A percentile compares a stretch with the other conserved stretches of the same genome.
phyloP scores from a whole-genome alignment of 805 yeast species.

The Pichia gijzeniarum region DNA sequence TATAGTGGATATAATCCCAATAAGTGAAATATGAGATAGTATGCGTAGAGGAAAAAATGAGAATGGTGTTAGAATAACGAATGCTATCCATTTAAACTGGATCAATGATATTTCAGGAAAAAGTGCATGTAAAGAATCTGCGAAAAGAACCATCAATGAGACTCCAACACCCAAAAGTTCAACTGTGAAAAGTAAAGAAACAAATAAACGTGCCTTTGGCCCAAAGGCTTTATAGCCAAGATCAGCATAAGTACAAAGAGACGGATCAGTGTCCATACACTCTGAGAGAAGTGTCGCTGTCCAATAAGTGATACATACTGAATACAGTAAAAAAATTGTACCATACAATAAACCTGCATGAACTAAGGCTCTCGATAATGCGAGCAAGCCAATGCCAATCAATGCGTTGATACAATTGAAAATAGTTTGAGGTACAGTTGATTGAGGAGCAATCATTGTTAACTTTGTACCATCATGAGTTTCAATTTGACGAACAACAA shows the following conservation, averaged over 20 bases:
- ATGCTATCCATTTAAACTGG: conserved; percentile 61
- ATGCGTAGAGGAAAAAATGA: conserved; percentile 56
- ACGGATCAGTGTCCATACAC: conserved; percentile 74
- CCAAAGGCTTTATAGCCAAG: conserved; percentile 85
- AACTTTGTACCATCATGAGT: conserved; percentile 63
- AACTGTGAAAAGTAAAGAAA: conserved; percentile 66
- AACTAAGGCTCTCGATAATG: conserved; percentile 58
- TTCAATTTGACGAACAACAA: conserved; percentile 46
- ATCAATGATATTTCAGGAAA: conserved; percentile 46
- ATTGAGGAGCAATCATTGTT: conserved; percentile 73
- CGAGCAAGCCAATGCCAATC: conserved; percentile 63
- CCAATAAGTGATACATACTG: conserved; percentile 67
- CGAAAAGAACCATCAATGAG: conserved; percentile 71
- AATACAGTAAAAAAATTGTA: conserved; percentile 44
- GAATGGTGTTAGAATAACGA: conserved; percentile 70
- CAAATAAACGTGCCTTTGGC: conserved; percentile 60
- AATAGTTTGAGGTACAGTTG: conserved; percentile 66
- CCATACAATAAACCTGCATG: conserved; percentile 68
- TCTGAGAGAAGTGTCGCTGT: conserved; percentile 69
- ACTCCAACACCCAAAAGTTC: conserved; percentile 82
- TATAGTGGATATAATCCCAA: conserved; percentile 52
- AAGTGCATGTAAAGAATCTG: conserved; percentile 75
- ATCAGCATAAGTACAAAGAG: conserved; percentile 83
- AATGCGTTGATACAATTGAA: conserved; percentile 62
- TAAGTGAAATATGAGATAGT: conserved; percentile 45